A percentile compares a stretch with the other conserved stretches of the same genome.
These are phyloP conservation scores for Quercus lobata DNA, from an alignment of 331 rosid genomes.

Conservation along the genomic window DNA sequence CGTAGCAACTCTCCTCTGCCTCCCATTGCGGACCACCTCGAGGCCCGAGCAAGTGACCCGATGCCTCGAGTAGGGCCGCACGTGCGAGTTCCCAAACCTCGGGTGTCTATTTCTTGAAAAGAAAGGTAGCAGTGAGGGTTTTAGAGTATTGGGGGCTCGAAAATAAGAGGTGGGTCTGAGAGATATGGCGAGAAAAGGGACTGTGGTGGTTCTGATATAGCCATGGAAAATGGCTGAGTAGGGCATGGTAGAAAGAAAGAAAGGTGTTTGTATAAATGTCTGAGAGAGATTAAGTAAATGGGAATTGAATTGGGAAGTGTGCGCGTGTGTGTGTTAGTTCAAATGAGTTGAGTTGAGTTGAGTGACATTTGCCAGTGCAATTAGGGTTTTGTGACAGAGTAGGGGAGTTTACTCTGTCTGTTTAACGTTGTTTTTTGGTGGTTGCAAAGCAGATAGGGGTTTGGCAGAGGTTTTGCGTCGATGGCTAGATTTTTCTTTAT, in stretches of 20 bases:
- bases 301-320: background rate
- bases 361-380: background rate
- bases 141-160: background rate
- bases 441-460: background rate
- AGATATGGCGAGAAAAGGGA: constrained; percentile 33
- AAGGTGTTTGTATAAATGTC: background rate
- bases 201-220: constrained; percentile 33
- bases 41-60: constrained; percentile 26
- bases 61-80: background rate
- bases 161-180: constrained; percentile 9
- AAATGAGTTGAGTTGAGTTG: background rate
- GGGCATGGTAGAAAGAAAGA: constrained; percentile 26
- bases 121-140: constrained; percentile 12
- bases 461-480: background rate
- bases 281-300: background rate
- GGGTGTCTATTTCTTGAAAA: constrained; percentile 4
- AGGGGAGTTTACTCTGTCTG: background rate
- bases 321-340: constrained; percentile 11
- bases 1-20: constrained; percentile 23
- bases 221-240: constrained; percentile 48
- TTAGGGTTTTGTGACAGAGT: constrained; percentile 17
- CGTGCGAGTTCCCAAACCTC: constrained; percentile 13
- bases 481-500: background rate
- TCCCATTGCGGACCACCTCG: constrained; percentile 26
- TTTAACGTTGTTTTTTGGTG: background rate